Percentiles rank a stretch among this genome's conserved stretches.
Conservation (phyloP, 495 filamentous ascomycete genomes). For the Glarea lozoyensis region DNA sequence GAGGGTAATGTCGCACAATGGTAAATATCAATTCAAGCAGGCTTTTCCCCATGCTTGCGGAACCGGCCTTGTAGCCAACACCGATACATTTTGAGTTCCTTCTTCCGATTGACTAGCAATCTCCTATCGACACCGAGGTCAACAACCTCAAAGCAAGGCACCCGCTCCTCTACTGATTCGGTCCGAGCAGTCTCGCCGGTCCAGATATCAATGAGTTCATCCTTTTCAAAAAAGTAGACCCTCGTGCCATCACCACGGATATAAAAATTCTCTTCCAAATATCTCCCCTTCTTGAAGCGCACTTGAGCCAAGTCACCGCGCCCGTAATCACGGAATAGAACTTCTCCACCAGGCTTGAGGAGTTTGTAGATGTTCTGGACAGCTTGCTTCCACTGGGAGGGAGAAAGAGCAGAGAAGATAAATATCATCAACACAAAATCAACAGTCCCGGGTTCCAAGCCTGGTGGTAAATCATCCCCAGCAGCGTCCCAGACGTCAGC, state of each 20-base stretch:
- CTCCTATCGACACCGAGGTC: conserved; percentile 77
- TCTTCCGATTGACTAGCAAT: conserved; percentile 83
- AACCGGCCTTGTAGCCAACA: conserved; percentile 96
- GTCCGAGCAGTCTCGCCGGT: conserved; percentile 21
- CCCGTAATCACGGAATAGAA: conserved; percentile 93
- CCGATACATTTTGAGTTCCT: conserved; percentile 93
- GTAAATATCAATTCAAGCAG: too few relatives aligned
- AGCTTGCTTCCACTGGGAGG: conserved; percentile 74
- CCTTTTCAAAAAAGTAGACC: conserved; percentile 92
- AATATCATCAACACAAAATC: conserved; percentile 93
- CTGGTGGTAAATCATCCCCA: conserved; percentile 59
- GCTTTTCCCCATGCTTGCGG: conserved; percentile 42
- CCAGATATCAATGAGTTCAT: conserved; percentile 77
- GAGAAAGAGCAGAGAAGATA: conserved; percentile 87
- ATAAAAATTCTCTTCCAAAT: conserved; percentile 94
- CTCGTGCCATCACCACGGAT: conserved; percentile 90
- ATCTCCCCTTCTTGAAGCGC: conserved; percentile 87
- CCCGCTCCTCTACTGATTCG: conserved; percentile 14
- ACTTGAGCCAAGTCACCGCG: conserved; percentile 94
- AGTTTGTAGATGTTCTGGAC: conserved; percentile 72
- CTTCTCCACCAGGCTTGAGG: conserved; percentile 79
- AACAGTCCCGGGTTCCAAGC: conserved; percentile 62
- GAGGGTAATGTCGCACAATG: too few relatives aligned
- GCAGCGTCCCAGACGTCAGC: conserved; percentile 93
- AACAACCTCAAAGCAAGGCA: conserved; percentile 53